Evolutionary conservation across 1,139 yeast genomes (phyloP), one percentile per base, ranked within the genome.

Genomic region (Debaryomyces nepalensis): DNA sequence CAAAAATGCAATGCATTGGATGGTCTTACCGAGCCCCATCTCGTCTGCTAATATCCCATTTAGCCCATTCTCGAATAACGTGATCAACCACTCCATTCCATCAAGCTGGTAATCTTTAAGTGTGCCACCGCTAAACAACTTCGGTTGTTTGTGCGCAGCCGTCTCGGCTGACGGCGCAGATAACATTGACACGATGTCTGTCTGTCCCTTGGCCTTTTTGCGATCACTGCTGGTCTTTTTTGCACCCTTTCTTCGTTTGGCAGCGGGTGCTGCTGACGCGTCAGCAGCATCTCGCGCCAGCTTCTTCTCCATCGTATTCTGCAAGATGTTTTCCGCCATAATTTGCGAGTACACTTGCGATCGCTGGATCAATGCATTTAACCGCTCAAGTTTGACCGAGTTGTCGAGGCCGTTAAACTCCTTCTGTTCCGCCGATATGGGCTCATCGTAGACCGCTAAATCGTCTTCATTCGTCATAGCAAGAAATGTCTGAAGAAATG

Each of bases 41-140:
- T 91, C 98, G 63, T 93, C 98, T 0, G 98, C 98, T 22, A 93
- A 68, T 26, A 93, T 90, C 3, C 99, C 99, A 63, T 93, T 93
- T 24, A 93, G 70, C 0, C 98, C 99, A 61, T 93, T 93, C 59
- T 91, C 95, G 59, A 86, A 93, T 22, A 93, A 68, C 0, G 96
- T 86, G 9, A 84, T 77, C 39, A 93, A 67, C 98, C 98, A 93
- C 52, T 88, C 91, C 44, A 91, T 75, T 0, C 98, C 99, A 43
- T 87, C 93, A 20, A 89, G 61, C 61, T 93, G 99, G 58, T 93
- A 91, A 23, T 82, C 85, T 56, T 90, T 88, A 70, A 93, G 69
- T 0, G 56, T 58, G 20, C 89, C 87, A 8, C 93, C 93, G 1
- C 81, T 68, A 4, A 91, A 60, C 9, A 85, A 57, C 16, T 68